Conservation (phyloP, 2,329 filamentous ascomycete genomes). For the Chrysoporthe austroafricana region DNA sequence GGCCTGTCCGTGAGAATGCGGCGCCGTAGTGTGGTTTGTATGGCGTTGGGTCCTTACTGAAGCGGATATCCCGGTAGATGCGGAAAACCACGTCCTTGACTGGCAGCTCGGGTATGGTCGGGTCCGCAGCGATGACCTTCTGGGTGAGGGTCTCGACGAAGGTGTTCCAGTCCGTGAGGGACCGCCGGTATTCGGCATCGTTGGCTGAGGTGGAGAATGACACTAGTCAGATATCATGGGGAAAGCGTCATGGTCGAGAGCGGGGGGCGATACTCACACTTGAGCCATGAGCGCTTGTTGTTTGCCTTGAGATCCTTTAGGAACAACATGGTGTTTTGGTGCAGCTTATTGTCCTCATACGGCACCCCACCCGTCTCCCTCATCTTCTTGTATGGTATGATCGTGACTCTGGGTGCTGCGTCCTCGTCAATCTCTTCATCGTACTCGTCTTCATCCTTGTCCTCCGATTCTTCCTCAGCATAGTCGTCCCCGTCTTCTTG, state of each 20-base stretch:
- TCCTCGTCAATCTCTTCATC: slow-evolving; percentile 41
- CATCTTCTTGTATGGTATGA: slow-evolving; percentile 47
- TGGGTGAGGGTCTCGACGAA: slow-evolving; percentile 76
- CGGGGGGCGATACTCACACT: slow-evolving; percentile 45
- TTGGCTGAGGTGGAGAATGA: slow-evolving; percentile 58
- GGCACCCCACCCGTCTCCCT: slow-evolving; percentile 46
- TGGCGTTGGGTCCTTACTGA: slow-evolving; percentile 81
- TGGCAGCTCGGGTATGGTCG: slow-evolving; percentile 84
- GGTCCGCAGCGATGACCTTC: slow-evolving; percentile 72
- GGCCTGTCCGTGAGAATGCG: slow-evolving; percentile 84
- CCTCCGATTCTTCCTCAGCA: slow-evolving; percentile 40
- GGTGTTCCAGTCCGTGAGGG: slow-evolving; percentile 79
- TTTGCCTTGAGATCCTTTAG: slow-evolving; percentile 62
- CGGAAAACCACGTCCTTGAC: slow-evolving; percentile 85
- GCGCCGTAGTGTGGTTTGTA: slow-evolving; percentile 91
- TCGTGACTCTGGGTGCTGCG: slow-evolving; percentile 42
- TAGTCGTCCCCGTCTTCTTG: slow-evolving; percentile 38
- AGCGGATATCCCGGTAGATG: slow-evolving; percentile 85
- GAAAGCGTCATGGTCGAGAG: too few species aligned
- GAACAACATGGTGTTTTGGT: slow-evolving; percentile 62
- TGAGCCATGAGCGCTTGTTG: slow-evolving; percentile 63
- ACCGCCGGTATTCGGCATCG: slow-evolving; percentile 77
- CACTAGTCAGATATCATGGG: slow-evolving; percentile 4
- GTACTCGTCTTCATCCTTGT: slow-evolving; percentile 41
- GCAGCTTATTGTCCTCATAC: slow-evolving; percentile 57